Evolutionary conservation across 1,284 basidiomycete genomes (phyloP).

Genomic region (Boletus calvinii): DNA sequence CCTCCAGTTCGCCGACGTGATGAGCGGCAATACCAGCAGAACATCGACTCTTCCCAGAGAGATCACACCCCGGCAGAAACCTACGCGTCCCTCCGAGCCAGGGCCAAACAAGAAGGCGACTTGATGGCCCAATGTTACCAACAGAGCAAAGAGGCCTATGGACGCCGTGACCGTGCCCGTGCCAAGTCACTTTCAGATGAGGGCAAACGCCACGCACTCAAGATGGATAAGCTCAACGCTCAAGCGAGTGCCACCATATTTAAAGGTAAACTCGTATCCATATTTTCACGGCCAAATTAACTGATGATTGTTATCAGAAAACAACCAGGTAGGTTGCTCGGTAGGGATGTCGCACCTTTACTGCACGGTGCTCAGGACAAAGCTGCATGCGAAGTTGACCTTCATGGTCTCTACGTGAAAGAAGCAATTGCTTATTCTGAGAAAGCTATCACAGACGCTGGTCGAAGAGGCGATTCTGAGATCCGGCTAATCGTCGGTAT

Average conservation of each 20-base stretch:
- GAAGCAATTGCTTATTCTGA: conserved; percentile 79
- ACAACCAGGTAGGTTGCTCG: conserved; percentile 22
- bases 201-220: conserved; percentile 76
- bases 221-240: conserved; percentile 79
- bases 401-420: conserved; percentile 89
- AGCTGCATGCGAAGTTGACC: conserved; percentile 71
- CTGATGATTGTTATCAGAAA: conserved; percentile 19
- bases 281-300: not conserved
- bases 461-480: conserved; percentile 59
- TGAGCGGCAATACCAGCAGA: conserved; percentile 4
- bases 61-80: conserved; percentile 34
- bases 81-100: conserved; percentile 65
- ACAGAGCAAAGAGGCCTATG: conserved; percentile 65
- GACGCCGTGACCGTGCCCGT: conserved; percentile 65
- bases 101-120: conserved; percentile 71
- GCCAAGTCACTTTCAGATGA: conserved; percentile 86
- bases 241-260: conserved; percentile 90
- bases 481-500: conserved; percentile 85
- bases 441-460: conserved; percentile 64
- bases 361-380: conserved; percentile 47
- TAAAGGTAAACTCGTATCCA: conserved; percentile 44
- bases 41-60: not conserved
- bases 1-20: conserved; percentile 7
- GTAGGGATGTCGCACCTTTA: not conserved
- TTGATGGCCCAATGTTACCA: conserved; percentile 67